A percentile compares a stretch with the other conserved stretches of the same genome.
These are phyloP conservation scores for Anthostomella pinea DNA, from an alignment of 2,329 filamentous ascomycete species.

Conservation along the genomic window DNA sequence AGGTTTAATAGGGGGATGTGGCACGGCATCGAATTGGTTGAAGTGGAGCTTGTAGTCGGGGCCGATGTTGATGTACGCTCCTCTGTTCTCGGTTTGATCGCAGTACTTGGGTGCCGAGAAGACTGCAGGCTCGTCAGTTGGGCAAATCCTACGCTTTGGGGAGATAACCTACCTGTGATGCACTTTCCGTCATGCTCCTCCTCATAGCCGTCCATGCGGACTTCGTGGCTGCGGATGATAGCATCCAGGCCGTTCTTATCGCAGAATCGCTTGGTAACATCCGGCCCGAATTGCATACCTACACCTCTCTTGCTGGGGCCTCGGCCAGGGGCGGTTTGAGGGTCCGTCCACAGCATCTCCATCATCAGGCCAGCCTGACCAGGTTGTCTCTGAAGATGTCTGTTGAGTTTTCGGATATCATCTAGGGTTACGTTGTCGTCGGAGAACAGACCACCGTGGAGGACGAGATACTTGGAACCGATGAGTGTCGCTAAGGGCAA, in stretches of 20 bases:
- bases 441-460: conserved; percentile 94
- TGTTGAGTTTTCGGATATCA: conserved; percentile 88
- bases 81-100: conserved; percentile 96
- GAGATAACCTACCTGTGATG: conserved; percentile 69
- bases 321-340: conserved; percentile 79
- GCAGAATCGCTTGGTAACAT: conserved; percentile 94
- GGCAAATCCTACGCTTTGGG: conserved; percentile 3
- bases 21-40: conserved; percentile 93
- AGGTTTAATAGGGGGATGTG: conserved; percentile 90
- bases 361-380: conserved; percentile 97
- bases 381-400: conserved; percentile 87
- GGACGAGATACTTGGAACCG: conserved; percentile 83
- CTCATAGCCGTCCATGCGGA: conserved; percentile 99
- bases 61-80: conserved; percentile 96
- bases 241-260: conserved; percentile 93
- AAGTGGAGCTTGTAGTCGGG: conserved; percentile 88
- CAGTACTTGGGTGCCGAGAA: conserved; percentile 98
- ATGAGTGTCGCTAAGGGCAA: conserved; percentile 89
- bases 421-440: conserved; percentile 90
- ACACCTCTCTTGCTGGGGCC: conserved; percentile 96
- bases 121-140: conserved; percentile 50
- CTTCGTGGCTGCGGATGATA: conserved; percentile 95
- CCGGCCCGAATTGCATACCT: conserved; percentile 93
- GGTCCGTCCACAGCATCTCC: conserved; percentile 99
- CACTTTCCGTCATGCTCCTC: conserved; percentile 94